These are phyloP conservation scores for Camellia oleifera DNA, from an alignment of 179 eudicot genomes.

Conservation along the genomic window DNA sequence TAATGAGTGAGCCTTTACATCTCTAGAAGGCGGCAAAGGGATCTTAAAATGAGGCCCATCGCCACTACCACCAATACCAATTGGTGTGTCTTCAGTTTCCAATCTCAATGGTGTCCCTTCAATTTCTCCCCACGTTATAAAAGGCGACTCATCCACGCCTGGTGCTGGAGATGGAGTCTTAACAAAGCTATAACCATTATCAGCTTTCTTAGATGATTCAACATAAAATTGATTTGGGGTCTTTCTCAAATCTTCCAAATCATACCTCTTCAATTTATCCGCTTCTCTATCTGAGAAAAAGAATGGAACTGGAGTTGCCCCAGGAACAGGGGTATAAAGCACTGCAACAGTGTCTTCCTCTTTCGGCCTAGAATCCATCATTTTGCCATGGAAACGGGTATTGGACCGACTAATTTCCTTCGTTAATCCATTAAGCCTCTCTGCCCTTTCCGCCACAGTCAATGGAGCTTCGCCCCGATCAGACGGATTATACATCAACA, in stretches of 20 bases:
- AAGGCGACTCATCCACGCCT: slow-evolving; percentile 80
- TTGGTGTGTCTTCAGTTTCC: slow-evolving; percentile 88
- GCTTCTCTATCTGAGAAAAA: slow-evolving; percentile 49
- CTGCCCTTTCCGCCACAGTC: slow-evolving; percentile 62
- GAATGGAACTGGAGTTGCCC: slow-evolving; percentile 54
- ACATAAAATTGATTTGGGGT: slow-evolving; percentile 74
- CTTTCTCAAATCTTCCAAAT: slow-evolving; percentile 85
- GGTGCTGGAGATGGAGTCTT: slow-evolving; percentile 94
- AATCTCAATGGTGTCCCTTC: slow-evolving; percentile 93
- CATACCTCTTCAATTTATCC: slow-evolving; percentile 69
- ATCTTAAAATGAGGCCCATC: slow-evolving; percentile 88
- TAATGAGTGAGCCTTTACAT: slow-evolving; percentile 85
- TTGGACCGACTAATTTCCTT: slow-evolving; percentile 68
- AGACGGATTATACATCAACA: slow-evolving; percentile 90
- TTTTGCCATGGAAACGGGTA: slow-evolving; percentile 79
- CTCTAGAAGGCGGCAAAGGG: slow-evolving; percentile 77
- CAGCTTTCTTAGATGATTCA: slow-evolving; percentile 71
- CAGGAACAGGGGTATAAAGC: slow-evolving; percentile 58
- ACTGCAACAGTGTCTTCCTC: slow-evolving; percentile 60
- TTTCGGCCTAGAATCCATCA: slow-evolving; percentile 43
- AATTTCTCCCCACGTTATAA: slow-evolving; percentile 98
- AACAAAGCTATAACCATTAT: slow-evolving; percentile 82
- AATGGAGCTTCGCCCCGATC: slow-evolving; percentile 72
- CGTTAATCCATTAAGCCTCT: slow-evolving; percentile 69
- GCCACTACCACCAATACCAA: slow-evolving; percentile 89